A percentile compares a stretch with the other conserved stretches of the same genome.
Evolutionary conservation across 371 early-diverging fungal species (phyloP).

Genomic region (Mucor ambiguus): DNA sequence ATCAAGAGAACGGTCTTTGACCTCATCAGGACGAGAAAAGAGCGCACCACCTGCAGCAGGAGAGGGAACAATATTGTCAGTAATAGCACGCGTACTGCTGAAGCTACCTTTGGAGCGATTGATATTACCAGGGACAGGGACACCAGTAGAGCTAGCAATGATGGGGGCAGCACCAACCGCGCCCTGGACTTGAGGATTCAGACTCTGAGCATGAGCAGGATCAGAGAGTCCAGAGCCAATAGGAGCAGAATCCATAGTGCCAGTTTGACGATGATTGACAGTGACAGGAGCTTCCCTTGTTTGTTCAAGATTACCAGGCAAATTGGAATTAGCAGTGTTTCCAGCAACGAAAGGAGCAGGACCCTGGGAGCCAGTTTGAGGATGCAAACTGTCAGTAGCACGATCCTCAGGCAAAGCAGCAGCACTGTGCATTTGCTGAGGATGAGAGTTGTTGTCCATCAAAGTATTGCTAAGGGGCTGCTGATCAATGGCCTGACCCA

Average conservation of each 20-base stretch:
- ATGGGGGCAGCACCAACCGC: not conserved
- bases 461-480: not conserved
- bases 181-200: not conserved
- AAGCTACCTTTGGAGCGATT: conserved; percentile 12
- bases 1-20: conserved; percentile 4
- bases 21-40: conserved; percentile 5
- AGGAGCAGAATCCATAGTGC: not conserved
- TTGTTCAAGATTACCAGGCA: not conserved
- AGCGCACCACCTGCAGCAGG: not conserved
- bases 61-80: conserved; percentile 11
- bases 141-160: conserved; percentile 4
- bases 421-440: conserved; percentile 2
- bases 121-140: not conserved
- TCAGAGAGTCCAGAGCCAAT: not conserved
- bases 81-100: conserved; percentile 25
- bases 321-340: not conserved
- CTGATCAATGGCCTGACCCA: not conserved
- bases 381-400: not conserved
- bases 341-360: not conserved
- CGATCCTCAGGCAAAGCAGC: not conserved
- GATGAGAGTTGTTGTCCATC: not conserved
- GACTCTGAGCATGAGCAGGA: not conserved
- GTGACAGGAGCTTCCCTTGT: not conserved
- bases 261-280: not conserved
- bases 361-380: not conserved